phyloP scores from a whole-genome alignment of 2,329 filamentous ascomycete genomes.

The Fusarium xyrophilum region DNA sequence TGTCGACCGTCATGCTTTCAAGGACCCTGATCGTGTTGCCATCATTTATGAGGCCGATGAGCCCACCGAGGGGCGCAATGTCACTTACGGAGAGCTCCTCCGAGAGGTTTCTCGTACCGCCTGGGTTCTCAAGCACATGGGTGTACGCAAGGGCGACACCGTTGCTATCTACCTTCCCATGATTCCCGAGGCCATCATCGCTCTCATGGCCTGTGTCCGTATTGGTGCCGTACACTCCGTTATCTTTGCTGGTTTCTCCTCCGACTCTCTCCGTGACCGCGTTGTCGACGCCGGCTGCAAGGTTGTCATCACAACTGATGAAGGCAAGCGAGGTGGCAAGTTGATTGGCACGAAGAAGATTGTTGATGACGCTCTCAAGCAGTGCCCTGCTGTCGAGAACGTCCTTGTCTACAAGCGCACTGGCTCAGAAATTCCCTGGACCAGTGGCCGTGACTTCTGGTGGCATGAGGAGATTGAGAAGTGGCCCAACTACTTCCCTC shows the following conservation, averaged over 20 bases:
- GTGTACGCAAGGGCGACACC: conserved; percentile 95
- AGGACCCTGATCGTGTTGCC: conserved; percentile 89
- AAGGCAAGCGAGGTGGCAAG: conserved; percentile 98
- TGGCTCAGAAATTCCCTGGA: conserved; percentile 91
- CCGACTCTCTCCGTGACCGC: conserved; percentile 93
- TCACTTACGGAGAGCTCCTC: conserved; percentile 93
- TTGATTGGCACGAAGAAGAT: conserved; percentile 98
- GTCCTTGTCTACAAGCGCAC: conserved; percentile 96
- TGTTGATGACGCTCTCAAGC: conserved; percentile 95
- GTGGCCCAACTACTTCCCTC: conserved; percentile 90
- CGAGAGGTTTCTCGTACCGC: conserved; percentile 88
- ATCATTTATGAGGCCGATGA: conserved; percentile 99
- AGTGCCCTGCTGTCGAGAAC: conserved; percentile 86
- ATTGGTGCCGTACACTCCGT: conserved; percentile 98
- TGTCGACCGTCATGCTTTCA: conserved; percentile 94
- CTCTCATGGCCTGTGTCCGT: conserved; percentile 87
- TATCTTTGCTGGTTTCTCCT: conserved; percentile 96
- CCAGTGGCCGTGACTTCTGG: conserved; percentile 87
- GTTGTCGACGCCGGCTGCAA: conserved; percentile 89
- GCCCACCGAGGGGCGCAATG: conserved; percentile 80
- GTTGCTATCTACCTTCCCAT: conserved; percentile 98
- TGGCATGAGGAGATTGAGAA: conserved; percentile 99
- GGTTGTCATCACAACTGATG: conserved; percentile 95
- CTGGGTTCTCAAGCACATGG: conserved; percentile 91
- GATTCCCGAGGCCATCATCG: conserved; percentile 94